These are phyloP conservation scores for Yamadazyma paraphyllophila DNA, from an alignment of 805 yeast genomes.

Conservation along the genomic window DNA sequence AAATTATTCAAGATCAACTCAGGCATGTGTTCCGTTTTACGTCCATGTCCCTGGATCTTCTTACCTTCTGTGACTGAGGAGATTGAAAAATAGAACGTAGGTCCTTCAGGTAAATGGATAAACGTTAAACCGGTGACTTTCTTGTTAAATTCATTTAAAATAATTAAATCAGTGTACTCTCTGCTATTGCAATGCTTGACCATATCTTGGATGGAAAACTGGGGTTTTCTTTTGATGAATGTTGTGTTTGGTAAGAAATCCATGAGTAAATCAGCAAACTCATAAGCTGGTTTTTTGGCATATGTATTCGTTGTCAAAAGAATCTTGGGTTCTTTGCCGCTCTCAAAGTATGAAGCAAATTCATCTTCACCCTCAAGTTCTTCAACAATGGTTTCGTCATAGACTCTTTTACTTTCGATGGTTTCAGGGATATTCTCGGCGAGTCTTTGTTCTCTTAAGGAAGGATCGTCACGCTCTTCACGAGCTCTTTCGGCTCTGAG, in stretches of 20 bases:
- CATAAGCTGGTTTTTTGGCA: slow-evolving; percentile 85
- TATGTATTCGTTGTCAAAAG: slow-evolving; percentile 84
- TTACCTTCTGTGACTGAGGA: slow-evolving; percentile 74
- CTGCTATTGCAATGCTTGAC: slow-evolving; percentile 78
- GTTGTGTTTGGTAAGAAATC: slow-evolving; percentile 84
- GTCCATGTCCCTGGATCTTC: slow-evolving; percentile 82
- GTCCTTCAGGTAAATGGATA: slow-evolving; percentile 92
- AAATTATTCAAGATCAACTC: slow-evolving; percentile 91
- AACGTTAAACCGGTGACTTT: slow-evolving; percentile 88
- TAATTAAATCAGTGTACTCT: slow-evolving; percentile 82
- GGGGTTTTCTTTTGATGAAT: slow-evolving; percentile 83
- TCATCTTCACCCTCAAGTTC: slow-evolving; percentile 65
- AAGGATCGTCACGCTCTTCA: slow-evolving; percentile 82
- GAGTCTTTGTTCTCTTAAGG: slow-evolving; percentile 74
- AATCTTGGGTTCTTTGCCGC: slow-evolving; percentile 69
- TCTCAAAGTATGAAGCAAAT: slow-evolving; percentile 54
- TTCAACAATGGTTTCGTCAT: slow-evolving; percentile 73
- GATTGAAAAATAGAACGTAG: slow-evolving; percentile 87
- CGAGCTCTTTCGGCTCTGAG: slow-evolving; percentile 80
- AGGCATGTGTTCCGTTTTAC: slow-evolving; percentile 86
- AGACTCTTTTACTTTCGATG: slow-evolving; percentile 78
- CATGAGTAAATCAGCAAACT: slow-evolving; percentile 81
- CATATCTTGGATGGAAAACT: slow-evolving; percentile 83
- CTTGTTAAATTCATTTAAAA: slow-evolving; percentile 92
- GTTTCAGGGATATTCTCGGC: slow-evolving; percentile 77